Evolutionary conservation across 2,329 filamentous ascomycete species (phyloP).

Genomic region (Sarocladium oryzae): DNA sequence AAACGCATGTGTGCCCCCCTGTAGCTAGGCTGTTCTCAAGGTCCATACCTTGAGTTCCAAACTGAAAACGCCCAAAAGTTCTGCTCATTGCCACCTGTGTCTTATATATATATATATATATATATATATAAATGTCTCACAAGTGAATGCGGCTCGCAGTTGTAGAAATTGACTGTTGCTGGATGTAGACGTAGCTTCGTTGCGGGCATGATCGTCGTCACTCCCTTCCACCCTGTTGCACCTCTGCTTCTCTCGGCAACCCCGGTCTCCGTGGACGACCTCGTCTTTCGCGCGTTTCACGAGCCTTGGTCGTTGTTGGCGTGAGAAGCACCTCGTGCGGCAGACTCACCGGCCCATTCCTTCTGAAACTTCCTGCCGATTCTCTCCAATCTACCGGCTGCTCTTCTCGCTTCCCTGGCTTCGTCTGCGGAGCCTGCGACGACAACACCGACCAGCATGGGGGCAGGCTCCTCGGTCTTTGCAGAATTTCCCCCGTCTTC

Average conservation of each 20-base stretch:
- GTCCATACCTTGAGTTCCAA: no score
- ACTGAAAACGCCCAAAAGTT: no score
- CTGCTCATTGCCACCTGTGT: no score
- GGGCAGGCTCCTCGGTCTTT: slow-evolving; percentile 26
- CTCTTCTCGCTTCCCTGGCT: slow-evolving; percentile 43
- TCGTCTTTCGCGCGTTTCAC: no score
- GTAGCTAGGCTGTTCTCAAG: background rate
- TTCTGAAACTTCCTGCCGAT: slow-evolving; percentile 49
- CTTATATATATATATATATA: background rate
- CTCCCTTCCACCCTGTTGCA: background rate
- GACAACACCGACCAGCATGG: slow-evolving; percentile 49
- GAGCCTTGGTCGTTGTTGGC: no score
- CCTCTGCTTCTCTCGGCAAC: background rate
- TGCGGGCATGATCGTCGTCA: background rate
- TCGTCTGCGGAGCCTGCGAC: slow-evolving; percentile 43
- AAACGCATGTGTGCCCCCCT: no score
- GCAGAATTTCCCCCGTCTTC: background rate
- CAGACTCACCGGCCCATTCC: slow-evolving; percentile 33
- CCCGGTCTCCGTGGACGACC: no score
- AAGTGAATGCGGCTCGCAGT: no score
- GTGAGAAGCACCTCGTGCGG: background rate
- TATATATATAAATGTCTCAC: background rate
- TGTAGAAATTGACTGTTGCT: no score
- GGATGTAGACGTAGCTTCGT: slow-evolving; percentile 3
- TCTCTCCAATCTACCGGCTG: slow-evolving; percentile 46